Conservation (phyloP, 805 yeast genomes). For the Schwanniomyces sp. region DNA sequence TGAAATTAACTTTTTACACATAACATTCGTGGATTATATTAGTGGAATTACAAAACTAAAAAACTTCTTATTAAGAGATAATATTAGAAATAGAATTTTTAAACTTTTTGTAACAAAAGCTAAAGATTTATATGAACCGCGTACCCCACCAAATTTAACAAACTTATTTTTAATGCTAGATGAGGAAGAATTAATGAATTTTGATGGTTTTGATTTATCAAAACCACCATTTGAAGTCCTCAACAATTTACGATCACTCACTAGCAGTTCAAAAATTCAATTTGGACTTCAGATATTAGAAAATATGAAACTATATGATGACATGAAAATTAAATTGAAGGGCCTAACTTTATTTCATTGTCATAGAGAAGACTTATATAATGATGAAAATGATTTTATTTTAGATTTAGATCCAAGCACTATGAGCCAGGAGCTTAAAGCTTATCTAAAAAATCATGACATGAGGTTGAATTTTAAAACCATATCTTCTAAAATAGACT, state of each 20-base stretch:
- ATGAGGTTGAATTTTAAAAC: conserved; percentile 18
- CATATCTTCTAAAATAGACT: conserved; percentile 23
- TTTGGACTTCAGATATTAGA: conserved; percentile 27
- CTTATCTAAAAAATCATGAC: conserved; percentile 13
- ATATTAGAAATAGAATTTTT: conserved; percentile 25
- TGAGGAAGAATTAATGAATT: conserved; percentile 25
- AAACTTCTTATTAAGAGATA: conserved; percentile 18
- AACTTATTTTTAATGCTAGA: conserved; percentile 32
- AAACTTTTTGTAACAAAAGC: conserved; percentile 28
- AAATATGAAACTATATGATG: conserved; percentile 18
- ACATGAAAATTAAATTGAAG: conserved; percentile 21
- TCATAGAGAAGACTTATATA: conserved; percentile 21
- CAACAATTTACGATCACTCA: conserved; percentile 25
- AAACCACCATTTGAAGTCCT: conserved; percentile 18
- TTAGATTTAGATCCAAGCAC: not conserved
- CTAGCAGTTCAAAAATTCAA: conserved; percentile 32
- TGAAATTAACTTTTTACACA: conserved; percentile 29
- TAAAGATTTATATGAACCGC: conserved; percentile 23
- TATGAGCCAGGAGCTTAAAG: conserved; percentile 5
- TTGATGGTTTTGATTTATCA: conserved; percentile 17
- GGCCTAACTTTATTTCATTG: conserved; percentile 33
- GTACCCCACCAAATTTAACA: conserved; percentile 24
- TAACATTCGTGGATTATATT: conserved; percentile 28
- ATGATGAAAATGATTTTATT: conserved; percentile 10
- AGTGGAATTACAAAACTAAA: conserved; percentile 24